These are phyloP conservation scores for Russula brevipes DNA, from an alignment of 768 basidiomycete genomes.

Conservation along the genomic window DNA sequence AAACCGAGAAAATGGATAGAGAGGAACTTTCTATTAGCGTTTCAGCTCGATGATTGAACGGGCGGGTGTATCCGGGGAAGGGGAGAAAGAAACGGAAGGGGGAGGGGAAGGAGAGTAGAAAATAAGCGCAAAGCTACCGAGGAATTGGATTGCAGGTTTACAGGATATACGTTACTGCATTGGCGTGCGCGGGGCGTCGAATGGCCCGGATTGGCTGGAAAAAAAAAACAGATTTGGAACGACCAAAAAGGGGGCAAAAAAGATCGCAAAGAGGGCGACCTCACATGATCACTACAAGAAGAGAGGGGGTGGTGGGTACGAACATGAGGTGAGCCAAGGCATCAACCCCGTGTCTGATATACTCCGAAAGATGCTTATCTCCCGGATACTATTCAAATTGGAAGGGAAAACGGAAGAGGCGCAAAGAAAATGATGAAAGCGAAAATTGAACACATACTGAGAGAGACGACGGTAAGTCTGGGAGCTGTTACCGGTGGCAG, in stretches of 20 bases:
- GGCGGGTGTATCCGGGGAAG: neutral
- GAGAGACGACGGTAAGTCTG: constrained; percentile 21
- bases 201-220: constrained; percentile 7
- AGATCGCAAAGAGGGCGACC: constrained; percentile 2
- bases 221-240: constrained; percentile 6
- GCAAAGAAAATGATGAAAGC: neutral
- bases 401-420: neutral
- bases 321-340: constrained; percentile 14
- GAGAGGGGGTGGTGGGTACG: neutral
- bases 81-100: neutral
- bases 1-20: neutral
- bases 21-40: neutral
- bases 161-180: neutral
- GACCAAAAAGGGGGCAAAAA: constrained; percentile 9
- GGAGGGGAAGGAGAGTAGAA: neutral
- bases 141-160: constrained; percentile 11
- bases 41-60: neutral
- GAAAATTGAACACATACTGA: constrained; percentile 17
- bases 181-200: neutral
- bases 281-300: constrained; percentile 14
- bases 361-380: constrained; percentile 10
- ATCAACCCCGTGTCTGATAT: constrained; percentile 10
- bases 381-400: constrained; percentile 10
- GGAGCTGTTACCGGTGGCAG: neutral
- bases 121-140: constrained; percentile 23